Base-by-base conservation (phyloP, 106 monocot genomes). In the Dendrobium catenatum region DNA sequence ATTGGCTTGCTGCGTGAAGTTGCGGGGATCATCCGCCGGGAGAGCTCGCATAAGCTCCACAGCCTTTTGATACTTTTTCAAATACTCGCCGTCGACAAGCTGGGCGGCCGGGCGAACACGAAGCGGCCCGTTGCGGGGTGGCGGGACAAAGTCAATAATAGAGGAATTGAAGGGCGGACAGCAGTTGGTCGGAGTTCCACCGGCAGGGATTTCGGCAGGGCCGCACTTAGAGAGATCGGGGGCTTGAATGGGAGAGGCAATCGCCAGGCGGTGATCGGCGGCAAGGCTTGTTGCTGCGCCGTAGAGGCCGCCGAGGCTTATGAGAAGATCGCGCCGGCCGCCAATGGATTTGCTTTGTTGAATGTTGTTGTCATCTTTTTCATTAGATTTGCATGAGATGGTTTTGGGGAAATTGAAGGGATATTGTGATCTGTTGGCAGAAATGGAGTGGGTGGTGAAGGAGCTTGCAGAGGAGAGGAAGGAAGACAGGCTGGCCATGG, bases 1-100 rank as follows among this genome's bases (percentile, higher is more conserved):
- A 18, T 78, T 81, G 33, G 91, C 91, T 58, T 91, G 91, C 67
- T 85, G 91, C 6, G 0, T 13, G 76, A 89, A 91, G 81, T 49
- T 89, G 9, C 82, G 81, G 27, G 89, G 89, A 37, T 91, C 73
- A 44, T 80, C 67, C 1, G 8, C 22, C 33, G 85, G 80, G 11
- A 89, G 75, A 1, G 9, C 70, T 70, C 76, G 80, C 89, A 92
- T 92, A 0, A 74, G 27, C 58, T 24, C 29, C 0, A 82, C 43
- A 0, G 87, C 92, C 29, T 76, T 55, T 5, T 55, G 61, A 48
- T 78, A 92, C 78, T 85, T 86, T 22, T 54, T 84, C 18, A 87
- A 15, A 77, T 91, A 82, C 58, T 85, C 88, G 20, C 66, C 7
- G 79, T 75, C 55, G 9, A 80, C 82, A 40, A 76, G 47, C 22